Evolutionary conservation across 2,329 filamentous ascomycete species (phyloP).

Genomic region (Neonectria ditissima): DNA sequence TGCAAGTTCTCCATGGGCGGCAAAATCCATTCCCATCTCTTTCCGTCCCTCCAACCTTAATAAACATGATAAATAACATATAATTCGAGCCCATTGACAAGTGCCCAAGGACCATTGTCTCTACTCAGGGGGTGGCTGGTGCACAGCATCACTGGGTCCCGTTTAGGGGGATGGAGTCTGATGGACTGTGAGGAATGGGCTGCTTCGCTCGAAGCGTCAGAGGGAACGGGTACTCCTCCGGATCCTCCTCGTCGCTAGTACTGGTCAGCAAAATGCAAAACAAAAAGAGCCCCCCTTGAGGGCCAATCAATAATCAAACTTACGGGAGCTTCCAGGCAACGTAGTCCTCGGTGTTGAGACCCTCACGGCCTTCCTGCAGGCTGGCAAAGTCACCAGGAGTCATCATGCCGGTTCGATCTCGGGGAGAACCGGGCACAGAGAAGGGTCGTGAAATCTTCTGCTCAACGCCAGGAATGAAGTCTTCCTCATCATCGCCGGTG

Average conservation of each 20-base stretch:
- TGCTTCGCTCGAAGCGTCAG: slow-evolving; percentile 68
- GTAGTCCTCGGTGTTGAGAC: slow-evolving; percentile 95
- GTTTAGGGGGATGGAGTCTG: slow-evolving; percentile 42
- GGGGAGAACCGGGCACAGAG: slow-evolving; percentile 92
- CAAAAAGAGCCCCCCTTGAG: no score
- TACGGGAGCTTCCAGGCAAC: slow-evolving; percentile 98
- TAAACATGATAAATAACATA: slow-evolving; percentile 19
- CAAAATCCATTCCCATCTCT: slow-evolving; percentile 26
- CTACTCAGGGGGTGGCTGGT: not conserved
- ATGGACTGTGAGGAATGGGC: slow-evolving; percentile 44
- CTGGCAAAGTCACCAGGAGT: slow-evolving; percentile 98
- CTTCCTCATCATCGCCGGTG: slow-evolving; percentile 80
- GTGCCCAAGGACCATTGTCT: not conserved
- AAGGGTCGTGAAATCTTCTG: slow-evolving; percentile 96
- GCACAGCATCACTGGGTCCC: slow-evolving; percentile 25
- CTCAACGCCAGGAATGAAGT: slow-evolving; percentile 92
- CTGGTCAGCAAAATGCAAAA: slow-evolving; percentile 33
- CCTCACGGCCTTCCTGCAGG: slow-evolving; percentile 92
- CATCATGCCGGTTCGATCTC: slow-evolving; percentile 96
- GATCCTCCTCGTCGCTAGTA: slow-evolving; percentile 88
- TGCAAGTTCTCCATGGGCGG: slow-evolving; percentile 15
- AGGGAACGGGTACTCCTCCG: slow-evolving; percentile 75
- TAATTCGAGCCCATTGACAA: slow-evolving; percentile 1
- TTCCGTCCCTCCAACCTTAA: slow-evolving; percentile 13
- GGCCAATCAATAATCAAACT: slow-evolving; percentile 59